Conservation (phyloP, 495 filamentous ascomycete genomes). For the Penicillium malachiteum region DNA sequence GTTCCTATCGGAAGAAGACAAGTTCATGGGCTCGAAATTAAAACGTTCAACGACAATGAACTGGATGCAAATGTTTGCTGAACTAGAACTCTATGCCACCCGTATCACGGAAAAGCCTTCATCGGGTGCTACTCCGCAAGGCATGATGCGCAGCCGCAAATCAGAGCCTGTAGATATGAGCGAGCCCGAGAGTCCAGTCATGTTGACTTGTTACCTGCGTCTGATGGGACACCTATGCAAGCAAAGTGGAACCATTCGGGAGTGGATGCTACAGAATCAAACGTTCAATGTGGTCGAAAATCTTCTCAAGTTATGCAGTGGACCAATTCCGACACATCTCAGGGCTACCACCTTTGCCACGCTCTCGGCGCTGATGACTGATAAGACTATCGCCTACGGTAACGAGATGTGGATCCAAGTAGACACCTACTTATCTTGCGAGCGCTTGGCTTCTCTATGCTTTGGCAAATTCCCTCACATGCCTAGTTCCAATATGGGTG, state of each 20-base stretch:
- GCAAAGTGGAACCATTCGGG: constrained; percentile 64
- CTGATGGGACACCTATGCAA: constrained; percentile 76
- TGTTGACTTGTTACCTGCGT: constrained; percentile 90
- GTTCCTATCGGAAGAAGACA: constrained; percentile 85
- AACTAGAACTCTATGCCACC: constrained; percentile 71
- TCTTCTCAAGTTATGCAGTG: constrained; percentile 67
- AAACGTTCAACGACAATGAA: constrained; percentile 77
- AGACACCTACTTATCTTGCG: constrained; percentile 66
- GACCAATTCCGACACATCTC: constrained; percentile 67
- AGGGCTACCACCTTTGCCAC: constrained; percentile 72
- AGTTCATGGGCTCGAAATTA: constrained; percentile 69
- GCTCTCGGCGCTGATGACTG: constrained; percentile 63
- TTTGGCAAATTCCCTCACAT: neutral
- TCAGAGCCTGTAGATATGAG: constrained; percentile 65
- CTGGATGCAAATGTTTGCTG: constrained; percentile 90
- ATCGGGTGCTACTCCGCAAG: constrained; percentile 43
- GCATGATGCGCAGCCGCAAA: constrained; percentile 58
- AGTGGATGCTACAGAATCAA: constrained; percentile 65
- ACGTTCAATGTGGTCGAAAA: constrained; percentile 61
- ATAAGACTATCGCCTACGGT: constrained; percentile 58
- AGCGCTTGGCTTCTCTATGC: constrained; percentile 13
- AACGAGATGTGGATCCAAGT: constrained; percentile 67
- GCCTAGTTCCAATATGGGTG: constrained; percentile 22
- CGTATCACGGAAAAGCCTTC: constrained; percentile 65
- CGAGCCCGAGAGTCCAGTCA: constrained; percentile 82